Percentiles rank a stretch among this genome's conserved stretches.
These are phyloP conservation scores for Oryza glaberrima DNA, from an alignment of 176 grass and related monocot genomes.

Conservation along the genomic window DNA sequence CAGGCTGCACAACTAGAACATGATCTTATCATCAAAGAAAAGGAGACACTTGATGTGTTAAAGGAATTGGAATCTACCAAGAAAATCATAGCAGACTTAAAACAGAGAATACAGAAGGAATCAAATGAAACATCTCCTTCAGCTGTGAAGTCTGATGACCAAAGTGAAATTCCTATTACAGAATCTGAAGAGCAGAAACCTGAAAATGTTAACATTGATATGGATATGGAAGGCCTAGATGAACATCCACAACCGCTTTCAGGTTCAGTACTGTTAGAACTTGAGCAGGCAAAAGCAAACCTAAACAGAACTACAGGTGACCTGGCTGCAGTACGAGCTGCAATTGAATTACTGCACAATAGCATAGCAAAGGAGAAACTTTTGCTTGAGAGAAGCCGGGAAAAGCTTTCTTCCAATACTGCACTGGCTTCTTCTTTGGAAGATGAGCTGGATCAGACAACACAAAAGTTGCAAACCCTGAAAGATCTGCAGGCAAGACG, in stretches of 20 bases:
- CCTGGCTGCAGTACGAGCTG: conserved; percentile 54
- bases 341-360: conserved; percentile 54
- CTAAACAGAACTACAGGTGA: conserved; percentile 59
- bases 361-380: conserved; percentile 66
- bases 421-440: conserved; percentile 63
- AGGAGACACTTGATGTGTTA: conserved; percentile 72
- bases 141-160: neutral
- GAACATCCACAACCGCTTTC: conserved; percentile 23
- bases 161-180: neutral
- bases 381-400: conserved; percentile 56
- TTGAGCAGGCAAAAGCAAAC: conserved; percentile 60
- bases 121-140: conserved; percentile 14
- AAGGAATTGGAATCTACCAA: conserved; percentile 87
- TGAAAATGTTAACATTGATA: conserved; percentile 29
- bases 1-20: conserved; percentile 71
- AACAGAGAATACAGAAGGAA: conserved; percentile 74
- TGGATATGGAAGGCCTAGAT: conserved; percentile 23
- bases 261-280: conserved; percentile 45
- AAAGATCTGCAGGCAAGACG: conserved; percentile 53
- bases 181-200: conserved; percentile 47
- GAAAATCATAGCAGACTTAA: conserved; percentile 69
- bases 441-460: conserved; percentile 59
- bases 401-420: conserved; percentile 58
- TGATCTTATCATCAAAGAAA: conserved; percentile 81
- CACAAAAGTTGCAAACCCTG: conserved; percentile 58